Base-by-base conservation (phyloP, 192 early-diverging fungal genomes). In the Mortierella antarctica region DNA sequence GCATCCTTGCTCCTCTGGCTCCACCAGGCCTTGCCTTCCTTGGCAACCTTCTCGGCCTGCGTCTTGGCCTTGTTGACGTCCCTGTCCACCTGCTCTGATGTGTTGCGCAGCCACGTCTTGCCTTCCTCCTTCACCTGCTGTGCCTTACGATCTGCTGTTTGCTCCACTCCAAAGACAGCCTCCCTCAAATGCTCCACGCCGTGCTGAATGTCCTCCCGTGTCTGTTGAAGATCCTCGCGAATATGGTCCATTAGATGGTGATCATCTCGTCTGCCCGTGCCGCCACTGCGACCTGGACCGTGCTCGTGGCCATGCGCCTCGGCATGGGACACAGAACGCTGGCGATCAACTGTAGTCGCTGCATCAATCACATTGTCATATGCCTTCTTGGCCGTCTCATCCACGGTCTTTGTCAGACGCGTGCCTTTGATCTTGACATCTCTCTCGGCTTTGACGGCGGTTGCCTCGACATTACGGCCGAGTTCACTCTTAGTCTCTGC, bases 281-380 rank as follows among this genome's bases (percentile, higher is more conserved):
- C 8, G 4, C 18, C n/a, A 17, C 41, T 40, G 40, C 42, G 56
- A 18, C 10, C 10, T 21, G 17, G 31, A 60, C 44, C 14, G 47
- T 71, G 69, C 42, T 71, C 69, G 40, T 71, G 60, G 17, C 60
- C 59, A n/a, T 71, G 64, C 21, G 64, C 55, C 40, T 44, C 21
- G n/a, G 53, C 45, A 11, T 67, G 54, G 40, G 55, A 44, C 6
- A 21, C 5, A 8, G 57, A 20, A 11, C 11, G 20, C 17, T 80
- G 77, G 11, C 49, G 57, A 9, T 62, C 46, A 23, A 56, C 51
- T 13, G 69, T 61, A 21, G 50, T 62, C 17, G 76, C 68, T 13
- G 76, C 76, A 62, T 80, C 76, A 11, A 80, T 50, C 14, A 80
- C 76, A 62, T 80, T 80, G 45, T 71, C 63, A 17, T 80, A 71